Base-by-base conservation (phyloP, 345 rosid species). In the Melaleuca quinquenervia region DNA sequence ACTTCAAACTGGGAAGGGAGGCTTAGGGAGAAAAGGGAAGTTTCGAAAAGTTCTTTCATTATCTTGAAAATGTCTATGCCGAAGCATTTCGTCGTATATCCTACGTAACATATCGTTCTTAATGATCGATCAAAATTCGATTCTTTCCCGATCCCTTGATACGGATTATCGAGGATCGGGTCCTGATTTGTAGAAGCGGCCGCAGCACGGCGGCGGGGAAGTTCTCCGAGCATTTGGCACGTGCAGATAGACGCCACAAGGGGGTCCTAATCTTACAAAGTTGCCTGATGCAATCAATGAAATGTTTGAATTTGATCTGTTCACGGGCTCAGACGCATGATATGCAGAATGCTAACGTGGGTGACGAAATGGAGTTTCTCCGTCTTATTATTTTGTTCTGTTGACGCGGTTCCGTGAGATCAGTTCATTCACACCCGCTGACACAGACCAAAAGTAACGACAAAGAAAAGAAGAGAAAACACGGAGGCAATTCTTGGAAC, bases 111-210 rank as follows among this genome's bases (percentile, higher is more conserved):
- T 32, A 6, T 16, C 1, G 45, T 64, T 4, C 16, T 32, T 7
- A 20, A 53, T 1, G 24, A 64, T 64, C 8, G 3, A 32, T 64
- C 8, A 0, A 64, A 16, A 62, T 62, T 0, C 14, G 10, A 41
- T 15, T 29, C 21, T 62, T 62, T 29, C 13, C 0, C 1, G 0
- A n/a, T 15, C 7, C 0, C 1, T n/a, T 3, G 3, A 4, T n/a
- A 5, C 13, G n/a, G 8, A n/a, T 56, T 1, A 41, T 41, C 41
- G 4, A 41, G 4, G 41, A 41, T 26, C 0, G 6, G 1, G 16
- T 26, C 32, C 8, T 11, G 1, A 26, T 26, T 11, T 56, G 3
- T 1, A 56, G 15, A 56, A 11, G 62, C 2, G 62, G 3, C 7
- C 26, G 29, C 11, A 24, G 5, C 11, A 27, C 62, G 24, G 6